Conservation (phyloP, 225 moss, liverwort and hornwort genomes). For the Lunularia cruciata region DNA sequence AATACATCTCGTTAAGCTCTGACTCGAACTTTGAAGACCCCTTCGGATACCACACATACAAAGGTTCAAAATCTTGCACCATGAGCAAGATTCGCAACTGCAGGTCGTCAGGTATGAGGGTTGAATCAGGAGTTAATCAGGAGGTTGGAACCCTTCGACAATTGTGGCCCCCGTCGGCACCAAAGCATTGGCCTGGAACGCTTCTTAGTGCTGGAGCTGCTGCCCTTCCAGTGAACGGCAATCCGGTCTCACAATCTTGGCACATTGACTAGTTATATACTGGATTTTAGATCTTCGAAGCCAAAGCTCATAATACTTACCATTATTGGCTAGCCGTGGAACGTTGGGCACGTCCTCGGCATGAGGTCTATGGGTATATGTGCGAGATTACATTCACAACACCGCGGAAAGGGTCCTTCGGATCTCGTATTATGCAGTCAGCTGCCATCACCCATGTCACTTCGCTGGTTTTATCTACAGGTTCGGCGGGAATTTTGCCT, state of each 20-base stretch:
- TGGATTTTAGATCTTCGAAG: neutral
- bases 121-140: neutral
- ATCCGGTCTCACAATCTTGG: slow-evolving; percentile 4
- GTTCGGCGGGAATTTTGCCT: neutral
- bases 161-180: neutral
- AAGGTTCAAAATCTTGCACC: neutral
- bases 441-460: neutral
- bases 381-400: neutral
- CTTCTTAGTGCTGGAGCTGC: neutral
- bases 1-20: slow-evolving; percentile 18
- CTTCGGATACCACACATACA: slow-evolving; percentile 23
- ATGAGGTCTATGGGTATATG: neutral
- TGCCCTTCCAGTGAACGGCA: neutral
- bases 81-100: slow-evolving; percentile 3
- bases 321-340: neutral
- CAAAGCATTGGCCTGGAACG: slow-evolving; percentile 9
- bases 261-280: neutral
- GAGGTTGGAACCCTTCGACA: neutral
- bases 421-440: neutral
- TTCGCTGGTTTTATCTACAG: neutral
- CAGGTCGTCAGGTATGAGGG: slow-evolving; percentile 23
- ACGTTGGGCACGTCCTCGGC: neutral
- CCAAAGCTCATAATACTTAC: slow-evolving; percentile 6
- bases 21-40: slow-evolving; percentile 2
- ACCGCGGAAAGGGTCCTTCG: neutral